These are phyloP conservation scores for Dryas drummondii DNA, from an alignment of 306 rosid species.

Conservation along the genomic window DNA sequence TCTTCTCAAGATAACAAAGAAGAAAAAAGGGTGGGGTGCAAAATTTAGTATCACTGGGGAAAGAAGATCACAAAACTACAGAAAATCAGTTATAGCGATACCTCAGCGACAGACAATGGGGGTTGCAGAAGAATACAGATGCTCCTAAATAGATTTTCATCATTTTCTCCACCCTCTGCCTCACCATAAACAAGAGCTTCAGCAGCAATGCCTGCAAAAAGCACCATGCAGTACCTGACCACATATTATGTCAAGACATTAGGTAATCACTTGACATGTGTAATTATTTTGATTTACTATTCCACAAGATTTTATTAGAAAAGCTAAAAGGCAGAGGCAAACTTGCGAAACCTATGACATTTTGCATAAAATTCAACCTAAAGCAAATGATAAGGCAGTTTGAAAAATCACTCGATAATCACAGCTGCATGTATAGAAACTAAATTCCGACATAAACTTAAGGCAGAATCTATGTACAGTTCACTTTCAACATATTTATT, in stretches of 20 bases:
- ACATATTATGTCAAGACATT: not conserved
- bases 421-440: not conserved
- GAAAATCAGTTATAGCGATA: constrained; percentile 31
- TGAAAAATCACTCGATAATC: not conserved
- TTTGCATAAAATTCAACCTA: not conserved
- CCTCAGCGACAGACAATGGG: constrained; percentile 80
- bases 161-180: constrained; percentile 99
- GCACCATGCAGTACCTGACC: constrained; percentile 93
- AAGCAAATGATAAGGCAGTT: not conserved
- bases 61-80: constrained; percentile 18
- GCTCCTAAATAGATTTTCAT: constrained; percentile 82
- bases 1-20: constrained; percentile 43
- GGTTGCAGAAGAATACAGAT: constrained; percentile 80
- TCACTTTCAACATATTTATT: not conserved
- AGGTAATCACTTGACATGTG: not conserved
- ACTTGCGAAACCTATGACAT: not conserved
- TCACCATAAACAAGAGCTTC: constrained; percentile 96
- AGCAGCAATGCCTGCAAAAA: constrained; percentile 95
- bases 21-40: constrained; percentile 4
- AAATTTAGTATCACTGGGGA: not conserved
- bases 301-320: not conserved
- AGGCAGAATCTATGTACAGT: not conserved
- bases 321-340: not conserved
- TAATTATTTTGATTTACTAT: not conserved
- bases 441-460: not conserved